These are phyloP conservation scores for Letharia lupina DNA, from an alignment of 495 filamentous ascomycete species.

Conservation along the genomic window DNA sequence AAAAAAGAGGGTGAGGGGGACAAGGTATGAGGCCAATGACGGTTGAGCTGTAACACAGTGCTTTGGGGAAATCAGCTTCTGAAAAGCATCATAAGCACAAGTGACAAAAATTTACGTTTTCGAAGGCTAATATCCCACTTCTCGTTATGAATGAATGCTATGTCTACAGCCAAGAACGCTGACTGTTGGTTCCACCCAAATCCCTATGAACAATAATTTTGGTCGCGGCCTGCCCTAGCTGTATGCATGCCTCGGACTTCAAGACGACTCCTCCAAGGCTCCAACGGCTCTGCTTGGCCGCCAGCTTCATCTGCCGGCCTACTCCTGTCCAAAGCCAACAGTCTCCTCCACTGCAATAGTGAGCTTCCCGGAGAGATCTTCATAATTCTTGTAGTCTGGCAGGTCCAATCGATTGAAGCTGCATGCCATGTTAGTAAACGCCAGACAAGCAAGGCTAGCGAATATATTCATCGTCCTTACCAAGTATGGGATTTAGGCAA, in stretches of 20 bases:
- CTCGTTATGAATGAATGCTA: slow-evolving; percentile 8
- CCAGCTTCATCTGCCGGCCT: slow-evolving; percentile 22
- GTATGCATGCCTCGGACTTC: not conserved
- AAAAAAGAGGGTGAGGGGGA: no score
- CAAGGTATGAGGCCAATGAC: no score
- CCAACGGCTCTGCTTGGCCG: slow-evolving; percentile 17
- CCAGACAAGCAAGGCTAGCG: slow-evolving; percentile 4
- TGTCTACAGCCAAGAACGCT: slow-evolving; percentile 12
- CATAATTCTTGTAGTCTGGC: slow-evolving; percentile 83
- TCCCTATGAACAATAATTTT: slow-evolving; percentile 9
- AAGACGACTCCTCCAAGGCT: slow-evolving; percentile 3
- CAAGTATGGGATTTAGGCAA: slow-evolving; percentile 97
- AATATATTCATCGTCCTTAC: slow-evolving; percentile 46
- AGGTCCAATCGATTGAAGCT: slow-evolving; percentile 98
- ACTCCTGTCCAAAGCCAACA: slow-evolving; percentile 98
- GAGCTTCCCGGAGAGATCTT: slow-evolving; percentile 77
- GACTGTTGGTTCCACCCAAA: not conserved
- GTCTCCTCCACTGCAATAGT: slow-evolving; percentile 98
- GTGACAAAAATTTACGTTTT: not conserved
- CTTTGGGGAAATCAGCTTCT: not conserved
- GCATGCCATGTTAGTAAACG: not conserved
- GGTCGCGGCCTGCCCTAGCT: not conserved
- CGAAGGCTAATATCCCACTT: not conserved
- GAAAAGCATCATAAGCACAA: not conserved
- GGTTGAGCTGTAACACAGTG: not conserved